Evolutionary conservation across 345 rosid species (phyloP).

Genomic region (Sisymbrium altissimum): DNA sequence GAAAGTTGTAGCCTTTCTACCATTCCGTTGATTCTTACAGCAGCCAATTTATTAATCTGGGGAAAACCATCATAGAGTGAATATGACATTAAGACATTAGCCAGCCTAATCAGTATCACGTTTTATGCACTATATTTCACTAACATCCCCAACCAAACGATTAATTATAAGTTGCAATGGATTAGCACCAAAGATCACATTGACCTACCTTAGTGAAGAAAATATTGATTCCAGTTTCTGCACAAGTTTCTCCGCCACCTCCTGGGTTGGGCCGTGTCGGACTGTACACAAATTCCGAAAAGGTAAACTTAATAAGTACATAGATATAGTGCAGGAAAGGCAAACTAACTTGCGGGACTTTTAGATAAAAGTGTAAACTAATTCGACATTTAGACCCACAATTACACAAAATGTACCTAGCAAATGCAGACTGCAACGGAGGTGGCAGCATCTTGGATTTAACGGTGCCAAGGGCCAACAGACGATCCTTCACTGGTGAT

Average conservation of each 20-base stretch:
- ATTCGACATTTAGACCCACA: conserved; percentile 12
- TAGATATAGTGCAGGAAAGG: not conserved
- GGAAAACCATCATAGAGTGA: not conserved
- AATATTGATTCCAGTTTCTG: conserved; percentile 86
- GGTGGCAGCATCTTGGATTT: conserved; percentile 66
- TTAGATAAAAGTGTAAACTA: not conserved
- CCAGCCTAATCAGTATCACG: not conserved
- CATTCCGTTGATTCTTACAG: conserved; percentile 80
- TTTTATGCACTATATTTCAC: not conserved
- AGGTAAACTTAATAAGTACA: conserved; percentile 7
- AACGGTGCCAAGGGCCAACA: conserved; percentile 49
- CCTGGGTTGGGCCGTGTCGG: conserved; percentile 94
- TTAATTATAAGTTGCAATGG: not conserved
- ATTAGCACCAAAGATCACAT: not conserved
- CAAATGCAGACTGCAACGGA: conserved; percentile 80
- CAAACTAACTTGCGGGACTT: not conserved
- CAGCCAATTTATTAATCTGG: conserved; percentile 82
- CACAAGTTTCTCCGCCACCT: conserved; percentile 98
- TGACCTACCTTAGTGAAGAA: conserved; percentile 76
- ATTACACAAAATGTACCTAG: conserved; percentile 47
- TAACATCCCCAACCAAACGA: not conserved
- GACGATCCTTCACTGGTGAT: conserved; percentile 79
- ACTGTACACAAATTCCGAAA: conserved; percentile 39
- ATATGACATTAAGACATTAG: not conserved
- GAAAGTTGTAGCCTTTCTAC: conserved; percentile 77